Evolutionary conservation across 768 basidiomycete species (phyloP).

Genomic region (Clitopilus passeckerianus): DNA sequence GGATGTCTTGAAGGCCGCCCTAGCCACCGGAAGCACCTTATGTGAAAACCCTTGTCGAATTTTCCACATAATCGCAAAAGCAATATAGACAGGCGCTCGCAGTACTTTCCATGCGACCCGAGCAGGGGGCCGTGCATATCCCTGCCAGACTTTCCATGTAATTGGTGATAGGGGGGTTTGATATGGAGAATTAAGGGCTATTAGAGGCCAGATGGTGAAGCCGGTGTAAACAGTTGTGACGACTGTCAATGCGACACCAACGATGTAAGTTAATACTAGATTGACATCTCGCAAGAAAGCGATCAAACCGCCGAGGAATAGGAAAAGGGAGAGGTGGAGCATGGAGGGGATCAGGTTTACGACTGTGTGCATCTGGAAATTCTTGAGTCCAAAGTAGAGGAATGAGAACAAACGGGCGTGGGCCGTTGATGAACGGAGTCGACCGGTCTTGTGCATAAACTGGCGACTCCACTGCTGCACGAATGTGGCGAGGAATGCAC

Average conservation of each 20-base stretch:
- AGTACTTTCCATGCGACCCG: too few relatives aligned
- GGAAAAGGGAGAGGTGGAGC: neutral
- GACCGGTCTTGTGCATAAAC: neutral
- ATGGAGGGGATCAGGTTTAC: neutral
- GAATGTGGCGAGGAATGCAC: slow-evolving; percentile 22
- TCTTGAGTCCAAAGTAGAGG: neutral
- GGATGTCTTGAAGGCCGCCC: too few relatives aligned
- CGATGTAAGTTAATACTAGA: neutral
- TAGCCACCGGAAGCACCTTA: too few relatives aligned
- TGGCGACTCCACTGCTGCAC: slow-evolving; percentile 8
- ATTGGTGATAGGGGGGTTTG: neutral
- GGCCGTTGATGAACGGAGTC: neutral
- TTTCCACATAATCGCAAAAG: too few relatives aligned
- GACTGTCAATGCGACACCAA: neutral
- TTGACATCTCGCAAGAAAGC: neutral
- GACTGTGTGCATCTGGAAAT: neutral
- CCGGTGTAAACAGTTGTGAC: neutral
- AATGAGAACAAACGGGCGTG: neutral
- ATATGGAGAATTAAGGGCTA: neutral
- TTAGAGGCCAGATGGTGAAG: neutral
- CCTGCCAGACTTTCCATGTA: too few relatives aligned
- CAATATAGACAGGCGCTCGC: too few relatives aligned
- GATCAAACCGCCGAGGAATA: neutral
- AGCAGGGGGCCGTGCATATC: too few relatives aligned
- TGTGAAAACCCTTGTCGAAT: too few relatives aligned